Conservation (phyloP, 169 alveolate genomes). For the Cardiosporidium cionae region DNA sequence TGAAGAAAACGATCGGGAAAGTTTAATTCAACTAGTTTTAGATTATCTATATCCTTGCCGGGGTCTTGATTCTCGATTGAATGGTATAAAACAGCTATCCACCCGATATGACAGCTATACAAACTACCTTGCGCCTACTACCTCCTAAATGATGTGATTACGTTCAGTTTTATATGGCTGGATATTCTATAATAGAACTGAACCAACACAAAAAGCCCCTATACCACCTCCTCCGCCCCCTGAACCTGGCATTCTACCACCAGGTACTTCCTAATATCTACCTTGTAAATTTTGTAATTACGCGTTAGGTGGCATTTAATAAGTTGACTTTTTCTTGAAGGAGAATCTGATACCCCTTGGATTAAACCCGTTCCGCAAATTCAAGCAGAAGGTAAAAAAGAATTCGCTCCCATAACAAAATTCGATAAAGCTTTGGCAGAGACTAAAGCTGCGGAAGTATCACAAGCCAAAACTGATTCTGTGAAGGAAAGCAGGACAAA, state of each 20-base stretch:
- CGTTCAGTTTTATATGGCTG: slow-evolving; percentile 20
- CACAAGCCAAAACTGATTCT: too few species aligned
- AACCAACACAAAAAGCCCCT: slow-evolving; percentile 1
- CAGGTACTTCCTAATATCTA: neutral
- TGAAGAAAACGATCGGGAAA: neutral
- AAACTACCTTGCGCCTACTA: neutral
- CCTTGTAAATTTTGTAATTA: too few species aligned
- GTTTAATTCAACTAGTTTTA: slow-evolving; percentile 7
- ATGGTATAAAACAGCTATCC: slow-evolving; percentile 6
- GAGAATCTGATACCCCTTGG: too few species aligned
- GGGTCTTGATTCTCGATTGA: slow-evolving; percentile 25
- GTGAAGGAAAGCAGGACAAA: too few species aligned
- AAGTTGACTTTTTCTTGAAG: too few species aligned
- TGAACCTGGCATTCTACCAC: slow-evolving; percentile 17
- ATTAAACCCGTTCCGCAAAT: too few species aligned
- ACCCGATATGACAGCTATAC: neutral
- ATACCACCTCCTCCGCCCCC: slow-evolving; percentile 31
- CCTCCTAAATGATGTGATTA: too few species aligned
- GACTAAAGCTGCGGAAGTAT: too few species aligned
- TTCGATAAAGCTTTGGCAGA: neutral
- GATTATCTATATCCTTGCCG: slow-evolving; percentile 35
- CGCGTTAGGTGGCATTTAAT: too few species aligned
- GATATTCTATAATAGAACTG: slow-evolving; percentile 16
- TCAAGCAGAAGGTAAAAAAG: too few species aligned
- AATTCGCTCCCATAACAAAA: too few species aligned